Base-by-base conservation (phyloP, 1,284 basidiomycete genomes). In the Melampsora americana region DNA sequence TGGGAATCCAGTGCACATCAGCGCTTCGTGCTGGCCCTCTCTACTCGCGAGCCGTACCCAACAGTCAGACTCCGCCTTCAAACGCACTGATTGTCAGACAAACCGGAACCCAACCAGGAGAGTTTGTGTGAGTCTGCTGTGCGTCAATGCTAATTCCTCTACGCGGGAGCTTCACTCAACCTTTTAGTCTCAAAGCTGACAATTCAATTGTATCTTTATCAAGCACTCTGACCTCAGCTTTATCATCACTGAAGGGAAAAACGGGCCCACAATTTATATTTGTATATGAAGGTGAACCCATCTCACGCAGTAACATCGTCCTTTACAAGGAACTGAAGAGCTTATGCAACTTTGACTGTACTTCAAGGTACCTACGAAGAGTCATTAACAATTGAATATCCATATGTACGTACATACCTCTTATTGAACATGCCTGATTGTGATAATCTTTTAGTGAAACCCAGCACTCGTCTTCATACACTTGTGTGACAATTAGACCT, bases 401-500 rank as follows among this genome's bases (percentile, higher is more conserved):
- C 18, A 53, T 20, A 2, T 48, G 46, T 48, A 48, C 14, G 46
- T 48, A 48, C n/a, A 48, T 14, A 48, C 46, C 46, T n/a, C 14
- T 48, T 12, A 48, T 1, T 14, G n/a, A n/a, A 48, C 14, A 48
- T 12, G n/a, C 46, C 46, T 1, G n/a, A 48, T 48, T 20, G 11
- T 65, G 14, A 9, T 65, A 2, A 65, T 12, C 23, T 65, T 20
- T 32, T 18, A 65, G 7, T 9, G 35, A 65, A 20, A 20, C n/a
- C n/a, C n/a, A n/a, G n/a, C n/a, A n/a, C n/a, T n/a, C n/a, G n/a
- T n/a, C n/a, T n/a, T n/a, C n/a, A n/a, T n/a, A n/a, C n/a, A n/a
- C n/a, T n/a, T n/a, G n/a, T 20, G 2, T 20, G 32, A 28, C 44
- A 30, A 18, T 12, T 23, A 74, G 71, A 46, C 71, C n/a, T 66